Base-by-base conservation (phyloP, 2,329 filamentous ascomycete species). In the Chaetomiaceae sp. region DNA sequence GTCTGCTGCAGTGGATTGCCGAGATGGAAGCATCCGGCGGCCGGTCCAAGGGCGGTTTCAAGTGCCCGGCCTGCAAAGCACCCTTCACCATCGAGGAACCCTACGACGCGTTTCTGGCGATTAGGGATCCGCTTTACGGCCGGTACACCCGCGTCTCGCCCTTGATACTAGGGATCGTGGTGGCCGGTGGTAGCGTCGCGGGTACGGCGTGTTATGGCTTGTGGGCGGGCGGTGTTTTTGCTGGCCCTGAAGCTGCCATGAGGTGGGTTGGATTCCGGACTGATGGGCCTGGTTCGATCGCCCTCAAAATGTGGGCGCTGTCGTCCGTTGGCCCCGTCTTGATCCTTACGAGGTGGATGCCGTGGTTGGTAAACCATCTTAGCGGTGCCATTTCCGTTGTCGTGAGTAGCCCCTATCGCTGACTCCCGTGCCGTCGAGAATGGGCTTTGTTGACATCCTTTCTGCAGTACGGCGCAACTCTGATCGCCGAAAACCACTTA, bases 1-100 rank as follows among this genome's bases (percentile, higher is more conserved):
- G 91, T 66, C 77, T 97, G 58, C 76, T 97, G 34, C 86, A 89
- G 62, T 99, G 91, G 91, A 86, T 97, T 16, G 86, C 88, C n/a
- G 89, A 96, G 64, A 81, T 89, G 64, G 90, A 96, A 78, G 19
- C 79, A 79, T 2, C 72, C 70, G 17, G 37, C 4, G 16, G 44
- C 10, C 78, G 68, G 53, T 68, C 78, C 64, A 66, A 74, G 66
- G 81, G 82, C 48, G 83, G 83, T 55, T 82, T 96, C 56, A 73
- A 81, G 48, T 99, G 93, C 65, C 92, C 92, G 2, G 87, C 95
- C 56, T 99, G 93, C 77, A 93, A 95, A 66, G 79, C 83, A 2
- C 78, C 82, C 58, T 95, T 97, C 61, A 73, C 79, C 46, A 75
- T 97, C 23, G 79, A 85, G 44, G 83, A 91, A 43, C 87, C 87